Conservation (phyloP, 2,329 filamentous ascomycete genomes). For the Rhytidhysteron rufulum region DNA sequence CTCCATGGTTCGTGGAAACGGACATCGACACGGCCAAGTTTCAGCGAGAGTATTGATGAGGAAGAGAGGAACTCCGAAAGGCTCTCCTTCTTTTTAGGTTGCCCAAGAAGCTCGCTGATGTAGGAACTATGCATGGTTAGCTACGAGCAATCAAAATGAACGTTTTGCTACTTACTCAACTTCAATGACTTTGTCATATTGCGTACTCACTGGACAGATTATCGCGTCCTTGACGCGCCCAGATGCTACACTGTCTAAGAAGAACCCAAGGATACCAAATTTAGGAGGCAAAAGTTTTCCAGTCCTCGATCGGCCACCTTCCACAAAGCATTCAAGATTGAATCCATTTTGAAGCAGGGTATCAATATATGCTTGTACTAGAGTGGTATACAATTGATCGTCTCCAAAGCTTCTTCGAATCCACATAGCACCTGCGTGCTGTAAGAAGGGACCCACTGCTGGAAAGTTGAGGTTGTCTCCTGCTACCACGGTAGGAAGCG, state of each 20-base stretch:
- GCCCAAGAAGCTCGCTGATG: conserved; percentile 86
- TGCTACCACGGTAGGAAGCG: conserved; percentile 84
- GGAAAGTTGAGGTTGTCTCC: conserved; percentile 97
- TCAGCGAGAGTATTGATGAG: conserved; percentile 82
- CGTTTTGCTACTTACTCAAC: conserved; percentile 60
- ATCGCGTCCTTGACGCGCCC: conserved; percentile 86
- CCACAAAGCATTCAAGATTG: conserved; percentile 98
- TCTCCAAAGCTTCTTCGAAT: conserved; percentile 90
- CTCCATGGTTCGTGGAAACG: conserved; percentile 98
- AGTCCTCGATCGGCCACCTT: conserved; percentile 87
- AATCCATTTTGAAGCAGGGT: conserved; percentile 84
- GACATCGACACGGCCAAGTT: conserved; percentile 88
- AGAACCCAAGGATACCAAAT: conserved; percentile 89
- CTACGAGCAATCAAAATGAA: not conserved
- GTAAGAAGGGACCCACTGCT: conserved; percentile 80
- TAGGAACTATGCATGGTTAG: conserved; percentile 58
- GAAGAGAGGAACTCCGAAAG: conserved; percentile 83
- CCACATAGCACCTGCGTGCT: conserved; percentile 95
- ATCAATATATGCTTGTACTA: conserved; percentile 97
- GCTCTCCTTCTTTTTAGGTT: conserved; percentile 95
- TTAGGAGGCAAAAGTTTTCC: conserved; percentile 93
- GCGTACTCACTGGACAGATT: conserved; percentile 92
- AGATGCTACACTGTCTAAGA: conserved; percentile 84
- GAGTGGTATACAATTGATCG: conserved; percentile 80
- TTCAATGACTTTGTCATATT: conserved; percentile 99